phyloP scores from a whole-genome alignment of 2,329 filamentous ascomycete species.

The Clonostachys solani region DNA sequence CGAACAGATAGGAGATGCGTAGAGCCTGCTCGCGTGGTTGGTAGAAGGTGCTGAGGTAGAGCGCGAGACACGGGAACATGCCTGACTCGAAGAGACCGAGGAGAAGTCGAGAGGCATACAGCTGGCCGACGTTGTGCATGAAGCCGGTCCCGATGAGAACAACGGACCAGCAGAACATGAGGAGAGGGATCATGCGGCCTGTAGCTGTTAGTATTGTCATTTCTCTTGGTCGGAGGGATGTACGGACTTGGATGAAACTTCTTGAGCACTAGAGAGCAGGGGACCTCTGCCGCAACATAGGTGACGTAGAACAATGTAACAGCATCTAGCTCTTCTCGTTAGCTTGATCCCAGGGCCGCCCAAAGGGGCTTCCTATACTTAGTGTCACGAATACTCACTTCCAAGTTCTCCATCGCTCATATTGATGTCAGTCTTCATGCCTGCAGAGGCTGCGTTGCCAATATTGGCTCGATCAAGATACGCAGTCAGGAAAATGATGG shows the following conservation, averaged over 20 bases:
- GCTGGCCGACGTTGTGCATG: constrained; percentile 55
- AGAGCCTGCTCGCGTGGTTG: constrained; percentile 73
- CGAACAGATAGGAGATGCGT: constrained; percentile 80
- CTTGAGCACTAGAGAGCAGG: constrained; percentile 20
- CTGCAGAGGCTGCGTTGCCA: constrained; percentile 11
- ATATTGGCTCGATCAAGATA: constrained; percentile 13
- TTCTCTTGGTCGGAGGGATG: neutral
- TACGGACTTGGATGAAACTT: constrained; percentile 15
- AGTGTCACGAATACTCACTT: constrained; percentile 3
- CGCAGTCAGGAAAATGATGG: constrained; percentile 30
- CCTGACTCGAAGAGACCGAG: constrained; percentile 72
- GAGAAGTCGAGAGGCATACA: constrained; percentile 67
- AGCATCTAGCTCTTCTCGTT: constrained; percentile 7
- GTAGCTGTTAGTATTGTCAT: neutral
- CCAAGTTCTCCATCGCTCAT: constrained; percentile 26
- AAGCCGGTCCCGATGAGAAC: constrained; percentile 67
- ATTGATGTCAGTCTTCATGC: constrained; percentile 27
- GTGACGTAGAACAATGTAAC: constrained; percentile 19
- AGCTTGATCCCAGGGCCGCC: neutral
- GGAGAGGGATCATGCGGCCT: constrained; percentile 25
- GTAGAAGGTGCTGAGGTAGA: constrained; percentile 84
- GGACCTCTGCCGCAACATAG: constrained; percentile 20
- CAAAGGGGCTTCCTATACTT: neutral
- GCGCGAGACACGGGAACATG: constrained; percentile 72
- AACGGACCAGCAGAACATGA: constrained; percentile 56